Evolutionary conservation across 257 asterid genomes (phyloP).

Genomic region (Vinca minor): DNA sequence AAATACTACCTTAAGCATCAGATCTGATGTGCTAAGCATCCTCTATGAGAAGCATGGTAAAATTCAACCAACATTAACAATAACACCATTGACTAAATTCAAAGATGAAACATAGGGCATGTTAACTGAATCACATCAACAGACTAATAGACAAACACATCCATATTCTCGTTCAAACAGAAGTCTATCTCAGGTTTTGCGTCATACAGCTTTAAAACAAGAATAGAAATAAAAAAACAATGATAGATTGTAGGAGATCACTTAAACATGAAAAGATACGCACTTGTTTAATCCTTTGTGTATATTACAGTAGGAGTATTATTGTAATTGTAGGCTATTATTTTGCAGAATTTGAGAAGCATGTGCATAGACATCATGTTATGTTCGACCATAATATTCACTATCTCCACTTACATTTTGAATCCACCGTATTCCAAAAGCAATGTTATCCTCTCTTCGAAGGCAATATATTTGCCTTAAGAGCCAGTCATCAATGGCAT

Average conservation of each 20-base stretch:
- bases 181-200: no score
- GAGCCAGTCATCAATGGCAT: constrained; percentile 99
- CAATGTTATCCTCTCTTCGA: constrained; percentile 75
- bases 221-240: not conserved
- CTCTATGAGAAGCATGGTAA: not conserved
- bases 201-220: not conserved
- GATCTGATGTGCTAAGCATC: not conserved
- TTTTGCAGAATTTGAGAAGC: not conserved
- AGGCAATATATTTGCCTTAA: constrained; percentile 84
- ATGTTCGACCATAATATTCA: constrained; percentile 14
- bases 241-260: no score
- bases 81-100: not conserved
- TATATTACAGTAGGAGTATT: not conserved
- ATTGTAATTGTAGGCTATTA: not conserved
- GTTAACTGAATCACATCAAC: not conserved
- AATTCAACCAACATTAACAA: not conserved
- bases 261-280: no score
- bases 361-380: no score
- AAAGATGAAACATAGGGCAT: not conserved
- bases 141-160: not conserved
- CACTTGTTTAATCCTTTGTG: not conserved
- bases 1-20: constrained; percentile 8
- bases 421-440: constrained; percentile 79
- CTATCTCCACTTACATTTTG: constrained; percentile 53
- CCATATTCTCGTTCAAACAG: no score